Percentiles rank a stretch among this genome's conserved stretches.
phyloP scores from a whole-genome alignment of 768 basidiomycete species.

The Hericium erinaceus region DNA sequence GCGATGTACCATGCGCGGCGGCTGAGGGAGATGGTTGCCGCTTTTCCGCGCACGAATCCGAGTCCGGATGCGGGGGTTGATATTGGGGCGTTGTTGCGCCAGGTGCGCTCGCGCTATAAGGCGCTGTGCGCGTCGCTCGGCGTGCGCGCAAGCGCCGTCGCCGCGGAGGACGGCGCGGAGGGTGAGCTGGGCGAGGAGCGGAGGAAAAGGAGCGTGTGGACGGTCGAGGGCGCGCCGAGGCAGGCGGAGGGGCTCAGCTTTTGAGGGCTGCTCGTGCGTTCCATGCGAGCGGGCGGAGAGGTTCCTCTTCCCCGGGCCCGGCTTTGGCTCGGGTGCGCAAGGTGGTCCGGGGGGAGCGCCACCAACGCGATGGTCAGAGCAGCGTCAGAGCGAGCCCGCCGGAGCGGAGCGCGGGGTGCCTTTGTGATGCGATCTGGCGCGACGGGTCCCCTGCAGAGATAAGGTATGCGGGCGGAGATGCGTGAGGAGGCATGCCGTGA shows the following conservation, averaged over 20 bases:
- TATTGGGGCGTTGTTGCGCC: constrained; percentile 65
- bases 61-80: constrained; percentile 48
- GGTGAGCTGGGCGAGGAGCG: background rate
- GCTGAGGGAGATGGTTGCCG: constrained; percentile 60
- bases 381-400: no score
- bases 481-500: no score
- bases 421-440: no score
- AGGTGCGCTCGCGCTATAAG: constrained; percentile 84
- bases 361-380: no score
- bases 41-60: constrained; percentile 76
- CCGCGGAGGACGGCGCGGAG: background rate
- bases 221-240: background rate
- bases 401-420: no score
- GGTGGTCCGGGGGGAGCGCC: no score
- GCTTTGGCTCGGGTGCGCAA: no score
- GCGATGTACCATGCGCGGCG: constrained; percentile 52
- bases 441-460: no score
- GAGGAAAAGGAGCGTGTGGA: background rate
- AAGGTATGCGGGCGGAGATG: no score
- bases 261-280: background rate
- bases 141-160: constrained; percentile 36
- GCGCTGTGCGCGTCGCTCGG: constrained; percentile 78
- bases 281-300: no score
- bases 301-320: no score
- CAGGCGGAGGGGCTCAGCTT: background rate